Base-by-base conservation (phyloP, 192 early-diverging fungal genomes). In the Linnemannia schmuckeri region DNA sequence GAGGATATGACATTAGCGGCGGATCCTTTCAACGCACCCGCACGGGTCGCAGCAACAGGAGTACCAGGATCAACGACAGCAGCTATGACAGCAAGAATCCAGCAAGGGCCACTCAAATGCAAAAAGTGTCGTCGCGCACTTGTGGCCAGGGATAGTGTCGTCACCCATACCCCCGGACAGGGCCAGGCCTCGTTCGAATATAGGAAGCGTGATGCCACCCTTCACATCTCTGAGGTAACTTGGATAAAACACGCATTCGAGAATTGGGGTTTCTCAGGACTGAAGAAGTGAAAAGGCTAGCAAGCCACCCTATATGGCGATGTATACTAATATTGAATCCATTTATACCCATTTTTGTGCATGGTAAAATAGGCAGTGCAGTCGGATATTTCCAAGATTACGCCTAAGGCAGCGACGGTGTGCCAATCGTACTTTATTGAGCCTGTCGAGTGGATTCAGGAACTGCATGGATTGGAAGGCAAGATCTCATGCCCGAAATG, bases 381-480 rank as follows among this genome's bases (percentile, higher is more conserved):
- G 72, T 80, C 41, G 27, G 74, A 68, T 54, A 81, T 70, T 42
- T 73, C 75, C 4, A 72, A 33, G 35, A 80, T 85, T 41, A 54
- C 72, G 2, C 75, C 79, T 2, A 54, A 63, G 20, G 49, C 84
- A 30, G 68, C 80, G 42, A 85, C 83, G 24, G 90, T 79, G 38
- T 97, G 96, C 84, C 93, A 93, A 17, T 94, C 94, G 20, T 93
- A 94, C 81, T 97, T 97, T 91, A 90, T 97, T 61, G 96, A 97
- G 82, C 94, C 95, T 20, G 93, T 95, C 90, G 94, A 95, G 77
- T 97, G 96, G 96, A 96, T 97, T 83, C 85, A 91, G n/a, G 92
- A 90, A 35, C 72, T 87, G 15, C 89, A 94, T 57, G 93, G 93
- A 17, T 44, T 96, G 5, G 92, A 95, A 42, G 95, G 94, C 74